A percentile compares a stretch with the other conserved stretches of the same genome.
phyloP scores from a whole-genome alignment of 805 yeast species.

The Debaryomyces castellii region DNA sequence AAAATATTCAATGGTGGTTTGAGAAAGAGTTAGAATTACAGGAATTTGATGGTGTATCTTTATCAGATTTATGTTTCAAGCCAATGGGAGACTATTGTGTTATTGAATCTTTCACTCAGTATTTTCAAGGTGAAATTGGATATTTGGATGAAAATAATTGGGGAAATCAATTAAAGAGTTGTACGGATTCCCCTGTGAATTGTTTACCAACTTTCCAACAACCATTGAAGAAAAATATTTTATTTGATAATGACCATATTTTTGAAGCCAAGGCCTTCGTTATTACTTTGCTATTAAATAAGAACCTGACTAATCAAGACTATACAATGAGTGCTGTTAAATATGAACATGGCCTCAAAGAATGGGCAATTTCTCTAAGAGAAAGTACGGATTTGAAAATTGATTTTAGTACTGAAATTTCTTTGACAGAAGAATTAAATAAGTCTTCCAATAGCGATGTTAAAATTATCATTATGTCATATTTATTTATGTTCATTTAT shows the following conservation, averaged over 20 bases:
- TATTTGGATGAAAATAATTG: constrained; percentile 54
- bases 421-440: constrained; percentile 81
- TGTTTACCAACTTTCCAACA: constrained; percentile 91
- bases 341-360: constrained; percentile 76
- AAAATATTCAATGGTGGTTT: constrained; percentile 84
- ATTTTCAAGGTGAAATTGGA: constrained; percentile 65
- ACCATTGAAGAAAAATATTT: constrained; percentile 69
- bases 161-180: constrained; percentile 51
- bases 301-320: constrained; percentile 40
- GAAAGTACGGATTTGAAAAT: constrained; percentile 52
- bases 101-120: constrained; percentile 85
- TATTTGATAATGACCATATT: constrained; percentile 57
- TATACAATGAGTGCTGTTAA: constrained; percentile 39
- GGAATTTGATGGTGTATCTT: constrained; percentile 29
- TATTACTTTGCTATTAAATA: constrained; percentile 68
- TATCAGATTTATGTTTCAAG: constrained; percentile 76
- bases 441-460: constrained; percentile 79
- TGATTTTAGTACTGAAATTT: constrained; percentile 78
- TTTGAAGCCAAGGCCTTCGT: constrained; percentile 70
- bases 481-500: constrained; percentile 82
- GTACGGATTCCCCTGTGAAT: constrained; percentile 80
- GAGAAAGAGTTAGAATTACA: constrained; percentile 59
- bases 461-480: constrained; percentile 68
- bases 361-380: constrained; percentile 44
- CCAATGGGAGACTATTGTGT: constrained; percentile 81